phyloP scores from a whole-genome alignment of 306 rosid species.

The Vicia faba region DNA sequence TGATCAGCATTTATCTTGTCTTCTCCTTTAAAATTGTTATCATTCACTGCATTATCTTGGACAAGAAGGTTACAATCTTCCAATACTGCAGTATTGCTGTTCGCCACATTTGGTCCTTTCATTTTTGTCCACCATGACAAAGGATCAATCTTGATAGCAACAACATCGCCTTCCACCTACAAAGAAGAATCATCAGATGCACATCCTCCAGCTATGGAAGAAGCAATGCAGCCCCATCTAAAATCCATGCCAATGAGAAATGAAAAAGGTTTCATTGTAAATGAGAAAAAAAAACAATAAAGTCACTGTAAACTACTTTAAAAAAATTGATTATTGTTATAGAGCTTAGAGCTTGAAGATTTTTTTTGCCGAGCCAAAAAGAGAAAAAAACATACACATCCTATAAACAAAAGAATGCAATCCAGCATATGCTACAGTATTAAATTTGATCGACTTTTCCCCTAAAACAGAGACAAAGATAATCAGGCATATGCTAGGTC shows the following conservation, averaged over 20 bases:
- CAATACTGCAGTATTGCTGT: conserved; percentile 42
- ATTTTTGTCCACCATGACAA: conserved; percentile 70
- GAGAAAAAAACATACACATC: background rate
- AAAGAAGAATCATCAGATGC: conserved; percentile 41
- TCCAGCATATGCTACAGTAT: background rate
- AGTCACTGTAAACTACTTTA: background rate
- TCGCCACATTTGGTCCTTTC: conserved; percentile 61
- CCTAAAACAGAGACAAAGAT: background rate
- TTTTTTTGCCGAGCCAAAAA: background rate
- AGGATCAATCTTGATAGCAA: conserved; percentile 73
- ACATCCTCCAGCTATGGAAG: conserved; percentile 13
- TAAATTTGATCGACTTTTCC: background rate
- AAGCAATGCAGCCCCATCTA: conserved; percentile 27
- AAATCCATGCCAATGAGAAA: conserved; percentile 22
- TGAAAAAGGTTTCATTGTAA: conserved; percentile 13
- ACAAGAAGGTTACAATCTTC: conserved; percentile 46
- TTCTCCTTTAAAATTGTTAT: conserved; percentile 52
- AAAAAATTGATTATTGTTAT: background rate
- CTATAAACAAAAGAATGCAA: background rate
- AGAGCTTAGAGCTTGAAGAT: background rate
- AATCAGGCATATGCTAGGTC: background rate
- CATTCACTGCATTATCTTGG: conserved; percentile 46
- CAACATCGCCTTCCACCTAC: conserved; percentile 89
- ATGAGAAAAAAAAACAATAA: background rate
- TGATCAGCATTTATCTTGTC: conserved; percentile 43